Evolutionary conservation across 495 filamentous ascomycete genomes (phyloP), one percentile per base, ranked within the genome.

Genomic region (Penicillium longicatenatum): DNA sequence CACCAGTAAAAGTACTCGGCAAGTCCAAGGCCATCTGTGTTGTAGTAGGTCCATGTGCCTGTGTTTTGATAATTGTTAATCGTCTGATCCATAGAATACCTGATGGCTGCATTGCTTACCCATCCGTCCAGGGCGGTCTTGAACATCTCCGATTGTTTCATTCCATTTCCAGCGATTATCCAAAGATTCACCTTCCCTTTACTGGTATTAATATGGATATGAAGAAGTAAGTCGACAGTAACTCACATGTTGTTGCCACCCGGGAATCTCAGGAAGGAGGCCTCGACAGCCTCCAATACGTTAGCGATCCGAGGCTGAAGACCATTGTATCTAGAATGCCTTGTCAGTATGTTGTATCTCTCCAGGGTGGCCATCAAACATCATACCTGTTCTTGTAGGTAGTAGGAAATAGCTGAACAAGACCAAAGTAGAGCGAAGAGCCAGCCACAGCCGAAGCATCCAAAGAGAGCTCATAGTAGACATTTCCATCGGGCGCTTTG

Each of bases 321-420:
- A 1, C 86, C 86, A 58, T 89, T 88, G 21, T 73, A 63, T 21
- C 84, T 72, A 47, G 33, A 22, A 5, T 26, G 16, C 10, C 11
- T 46, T 30, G 14, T 50, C 47, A 33, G 22, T 51, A 26, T 4
- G 7, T 6, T 26, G 26, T 26, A 26, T 0, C 1, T 16, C 12
- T 39, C 6, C 35, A 60, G 35, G 17, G 1, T 6, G 19, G 19
- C 20, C 26, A n/a, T 19, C 21, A 11, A 20, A 41, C 24, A 61
- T n/a, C 56, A n/a, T 41, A 60, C 57, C 63, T 54, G 19, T 55
- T 54, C 41, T 86, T 86, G 58, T 79, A 87, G 1, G 85, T 88
- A 16, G 81, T 79, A 1, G 84, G 84, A 63, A 87, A 89, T 24
- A 89, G 65, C 35, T 78, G 81, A 59, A 89, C 79, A 44, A 88